Evolutionary conservation across 2,329 filamentous ascomycete genomes (phyloP).

Genomic region (Penicillium sp.): DNA sequence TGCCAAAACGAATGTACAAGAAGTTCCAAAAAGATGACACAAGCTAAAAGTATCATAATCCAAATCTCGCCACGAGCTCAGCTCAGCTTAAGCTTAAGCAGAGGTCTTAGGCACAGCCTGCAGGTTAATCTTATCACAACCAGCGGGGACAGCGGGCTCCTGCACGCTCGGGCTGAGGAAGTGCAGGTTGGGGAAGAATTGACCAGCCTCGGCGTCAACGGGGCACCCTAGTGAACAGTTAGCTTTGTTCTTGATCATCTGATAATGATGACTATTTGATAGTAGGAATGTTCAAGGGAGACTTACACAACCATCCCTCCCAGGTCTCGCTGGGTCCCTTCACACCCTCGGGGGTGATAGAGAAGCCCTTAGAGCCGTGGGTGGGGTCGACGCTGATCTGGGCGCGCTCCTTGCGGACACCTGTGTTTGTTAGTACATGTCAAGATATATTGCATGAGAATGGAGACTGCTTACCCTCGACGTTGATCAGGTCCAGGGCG

Average conservation of each 20-base stretch:
- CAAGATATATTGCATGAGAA: too few species aligned
- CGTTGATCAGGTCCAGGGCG: conserved; percentile 14
- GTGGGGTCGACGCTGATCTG: conserved; percentile 20
- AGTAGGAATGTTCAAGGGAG: conserved; percentile 1
- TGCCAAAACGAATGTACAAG: background rate
- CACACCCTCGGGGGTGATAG: background rate
- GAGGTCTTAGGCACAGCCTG: conserved; percentile 1
- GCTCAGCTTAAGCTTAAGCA: background rate
- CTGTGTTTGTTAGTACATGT: conserved; percentile 1
- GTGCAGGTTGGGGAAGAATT: conserved; percentile 11
- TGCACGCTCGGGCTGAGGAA: conserved; percentile 8
- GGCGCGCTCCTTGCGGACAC: conserved; percentile 10
- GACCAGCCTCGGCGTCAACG: conserved; percentile 2
- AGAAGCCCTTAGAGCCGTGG: conserved; percentile 15
- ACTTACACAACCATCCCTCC: conserved; percentile 35
- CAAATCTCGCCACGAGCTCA: background rate
- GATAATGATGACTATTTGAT: too few species aligned
- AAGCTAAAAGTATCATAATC: background rate
- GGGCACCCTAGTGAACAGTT: conserved; percentile 4
- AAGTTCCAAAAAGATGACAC: background rate
- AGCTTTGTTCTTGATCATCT: background rate
- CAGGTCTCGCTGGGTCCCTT: conserved; percentile 6
- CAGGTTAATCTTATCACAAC: conserved; percentile 15
- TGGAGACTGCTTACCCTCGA: conserved; percentile 7
- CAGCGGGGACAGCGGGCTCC: conserved; percentile 2